A percentile compares a stretch with the other conserved stretches of the same genome.
These are phyloP conservation scores for rapeseed (Brassica napus) DNA, from an alignment of 345 rosid genomes.

Conservation along the genomic window DNA sequence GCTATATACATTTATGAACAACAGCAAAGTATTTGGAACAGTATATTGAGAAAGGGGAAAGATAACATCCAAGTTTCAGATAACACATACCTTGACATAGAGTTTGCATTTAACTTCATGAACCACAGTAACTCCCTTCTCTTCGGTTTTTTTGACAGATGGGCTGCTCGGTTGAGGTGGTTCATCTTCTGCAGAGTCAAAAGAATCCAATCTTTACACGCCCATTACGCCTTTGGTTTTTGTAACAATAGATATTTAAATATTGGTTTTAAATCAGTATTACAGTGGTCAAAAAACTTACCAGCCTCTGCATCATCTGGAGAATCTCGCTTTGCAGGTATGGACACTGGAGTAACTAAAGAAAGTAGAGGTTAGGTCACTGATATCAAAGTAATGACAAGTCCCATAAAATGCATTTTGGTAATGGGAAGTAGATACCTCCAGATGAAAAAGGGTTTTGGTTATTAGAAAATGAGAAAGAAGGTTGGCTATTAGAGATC, in stretches of 20 bases:
- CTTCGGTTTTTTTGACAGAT: conserved; percentile 87
- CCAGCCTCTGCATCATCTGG: conserved; percentile 39
- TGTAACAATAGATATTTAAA: neutral
- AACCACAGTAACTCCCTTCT: conserved; percentile 72
- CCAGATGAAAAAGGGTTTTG: conserved; percentile 34
- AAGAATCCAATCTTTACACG: conserved; percentile 14
- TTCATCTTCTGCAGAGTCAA: conserved; percentile 59
- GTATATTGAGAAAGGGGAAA: conserved; percentile 1
- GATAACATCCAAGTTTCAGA: neutral
- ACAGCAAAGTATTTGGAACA: neutral
- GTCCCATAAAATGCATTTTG: neutral
- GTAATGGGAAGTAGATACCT: conserved; percentile 29
- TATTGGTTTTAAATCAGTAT: neutral
- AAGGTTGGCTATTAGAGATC: conserved; percentile 33
- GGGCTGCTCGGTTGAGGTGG: conserved; percentile 86
- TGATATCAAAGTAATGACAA: conserved; percentile 14
- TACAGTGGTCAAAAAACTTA: conserved; percentile 11
- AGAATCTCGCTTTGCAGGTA: conserved; percentile 17
- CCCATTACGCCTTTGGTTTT: conserved; percentile 19
- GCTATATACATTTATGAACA: neutral
- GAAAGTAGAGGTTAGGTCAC: conserved; percentile 24
- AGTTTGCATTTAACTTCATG: conserved; percentile 98
- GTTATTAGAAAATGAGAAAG: conserved; percentile 31
- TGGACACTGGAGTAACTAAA: conserved; percentile 37
- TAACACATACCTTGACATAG: conserved; percentile 73